These are phyloP conservation scores for Curvularia eragrostidis DNA, from an alignment of 2,329 filamentous ascomycete species.

Conservation along the genomic window DNA sequence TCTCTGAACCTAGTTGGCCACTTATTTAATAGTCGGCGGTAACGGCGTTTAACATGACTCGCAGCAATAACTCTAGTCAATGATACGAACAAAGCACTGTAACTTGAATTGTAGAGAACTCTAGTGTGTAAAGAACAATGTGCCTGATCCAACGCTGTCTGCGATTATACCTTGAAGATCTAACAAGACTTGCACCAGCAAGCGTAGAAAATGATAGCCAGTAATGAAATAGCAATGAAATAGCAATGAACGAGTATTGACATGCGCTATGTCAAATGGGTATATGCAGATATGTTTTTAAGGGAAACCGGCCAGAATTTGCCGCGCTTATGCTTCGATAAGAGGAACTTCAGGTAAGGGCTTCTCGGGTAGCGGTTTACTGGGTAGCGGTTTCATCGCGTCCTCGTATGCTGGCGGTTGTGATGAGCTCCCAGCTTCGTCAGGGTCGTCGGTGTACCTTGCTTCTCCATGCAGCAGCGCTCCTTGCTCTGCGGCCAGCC, in stretches of 20 bases:
- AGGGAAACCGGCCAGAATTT: neutral
- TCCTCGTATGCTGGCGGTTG: conserved; percentile 12
- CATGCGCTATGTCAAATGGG: neutral
- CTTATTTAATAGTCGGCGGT: conserved; percentile 8
- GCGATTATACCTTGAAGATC: neutral
- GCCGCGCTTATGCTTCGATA: conserved; percentile 33
- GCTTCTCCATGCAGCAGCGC: conserved; percentile 24
- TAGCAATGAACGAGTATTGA: neutral
- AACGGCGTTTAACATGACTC: conserved; percentile 6
- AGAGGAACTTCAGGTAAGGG: conserved; percentile 45
- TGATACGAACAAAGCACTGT: too few relatives aligned
- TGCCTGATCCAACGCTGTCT: neutral
- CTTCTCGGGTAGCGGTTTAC: conserved; percentile 46
- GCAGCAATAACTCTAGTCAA: neutral
- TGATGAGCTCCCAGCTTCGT: conserved; percentile 19
- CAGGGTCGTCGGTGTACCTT: conserved; percentile 37
- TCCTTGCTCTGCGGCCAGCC: conserved; percentile 33
- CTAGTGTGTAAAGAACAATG: neutral
- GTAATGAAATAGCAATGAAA: neutral
- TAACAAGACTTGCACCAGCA: neutral
- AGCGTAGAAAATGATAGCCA: neutral
- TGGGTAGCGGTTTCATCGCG: conserved; percentile 34
- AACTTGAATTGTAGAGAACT: neutral
- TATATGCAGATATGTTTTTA: neutral
- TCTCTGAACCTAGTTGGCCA: conserved; percentile 2